phyloP scores from a whole-genome alignment of 176 grass and related monocot genomes.

The Thinopyrum elongatum region DNA sequence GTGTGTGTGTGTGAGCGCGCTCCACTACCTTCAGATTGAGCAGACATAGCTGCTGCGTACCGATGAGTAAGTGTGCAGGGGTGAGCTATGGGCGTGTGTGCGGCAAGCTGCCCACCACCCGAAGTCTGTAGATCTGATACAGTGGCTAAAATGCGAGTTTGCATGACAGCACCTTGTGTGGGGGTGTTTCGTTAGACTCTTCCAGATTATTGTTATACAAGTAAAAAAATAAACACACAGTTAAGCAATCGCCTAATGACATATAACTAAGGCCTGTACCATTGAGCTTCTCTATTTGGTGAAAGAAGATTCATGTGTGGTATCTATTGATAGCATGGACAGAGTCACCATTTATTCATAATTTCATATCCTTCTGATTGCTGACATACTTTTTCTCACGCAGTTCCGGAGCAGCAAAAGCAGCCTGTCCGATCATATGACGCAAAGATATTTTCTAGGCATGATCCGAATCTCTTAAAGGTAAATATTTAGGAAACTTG shows the following conservation, averaged over 20 bases:
- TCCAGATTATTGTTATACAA: not conserved
- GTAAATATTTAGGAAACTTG: conserved; percentile 44
- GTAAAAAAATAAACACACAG: not conserved
- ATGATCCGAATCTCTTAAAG: conserved; percentile 70
- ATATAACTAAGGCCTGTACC: conserved; percentile 23
- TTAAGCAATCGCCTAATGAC: conserved; percentile 10
- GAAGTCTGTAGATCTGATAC: conserved; percentile 2
- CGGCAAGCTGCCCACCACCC: not conserved
- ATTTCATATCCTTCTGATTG: conserved; percentile 28
- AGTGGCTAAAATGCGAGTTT: not conserved
- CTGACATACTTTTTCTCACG: conserved; percentile 17
- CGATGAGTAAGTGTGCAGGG: not conserved
- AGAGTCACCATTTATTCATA: conserved; percentile 21
- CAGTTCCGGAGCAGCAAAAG: conserved; percentile 73
- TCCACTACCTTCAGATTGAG: too few relatives aligned
- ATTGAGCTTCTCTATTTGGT: conserved; percentile 22
- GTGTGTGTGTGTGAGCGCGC: not conserved
- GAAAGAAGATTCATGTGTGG: conserved; percentile 13
- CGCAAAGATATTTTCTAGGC: conserved; percentile 71
- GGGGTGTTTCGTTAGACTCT: not conserved
- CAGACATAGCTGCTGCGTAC: not conserved
- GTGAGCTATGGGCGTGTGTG: not conserved
- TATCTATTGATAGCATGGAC: conserved; percentile 29
- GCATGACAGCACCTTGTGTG: not conserved
- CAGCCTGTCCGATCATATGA: conserved; percentile 61